phyloP scores from a whole-genome alignment of 345 rosid genomes.

The Eucalyptus marginata region DNA sequence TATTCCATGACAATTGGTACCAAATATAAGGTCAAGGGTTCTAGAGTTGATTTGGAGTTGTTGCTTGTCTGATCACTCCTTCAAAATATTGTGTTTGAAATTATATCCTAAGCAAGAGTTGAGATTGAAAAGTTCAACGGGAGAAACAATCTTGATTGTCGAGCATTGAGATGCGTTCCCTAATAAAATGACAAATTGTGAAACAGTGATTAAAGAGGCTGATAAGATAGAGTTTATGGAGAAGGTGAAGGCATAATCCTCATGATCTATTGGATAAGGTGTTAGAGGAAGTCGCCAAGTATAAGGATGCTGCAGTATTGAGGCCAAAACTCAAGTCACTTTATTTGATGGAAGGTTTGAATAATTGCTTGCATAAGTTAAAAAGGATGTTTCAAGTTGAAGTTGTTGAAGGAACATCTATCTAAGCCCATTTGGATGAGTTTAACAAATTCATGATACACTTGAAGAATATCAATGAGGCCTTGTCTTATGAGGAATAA shows the following conservation, averaged over 20 bases:
- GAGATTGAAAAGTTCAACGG: background rate
- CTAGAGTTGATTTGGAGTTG: background rate
- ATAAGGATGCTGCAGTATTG: fast-evolving
- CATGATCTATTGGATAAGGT: background rate
- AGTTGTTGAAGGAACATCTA: background rate
- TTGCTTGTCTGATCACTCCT: background rate
- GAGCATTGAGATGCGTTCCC: background rate
- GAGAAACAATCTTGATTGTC: background rate
- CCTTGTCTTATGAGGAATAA: background rate
- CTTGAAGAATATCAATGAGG: background rate
- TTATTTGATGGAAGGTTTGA: background rate
- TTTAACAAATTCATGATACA: background rate
- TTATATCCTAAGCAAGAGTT: background rate
- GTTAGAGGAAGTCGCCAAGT: background rate
- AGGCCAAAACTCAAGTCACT: background rate
- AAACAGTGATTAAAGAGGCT: background rate
- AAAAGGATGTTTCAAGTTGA: background rate
- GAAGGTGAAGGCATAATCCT: background rate
- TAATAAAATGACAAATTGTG: too few relatives aligned
- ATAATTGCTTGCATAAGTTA: background rate
- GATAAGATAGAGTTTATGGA: background rate
- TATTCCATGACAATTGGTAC: background rate
- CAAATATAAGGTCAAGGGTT: background rate
- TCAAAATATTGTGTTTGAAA: background rate
- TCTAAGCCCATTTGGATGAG: background rate